A percentile compares a stretch with the other conserved stretches of the same genome.
Evolutionary conservation across 495 filamentous ascomycete species (phyloP).

Genomic region (Penicillium subrubescens): DNA sequence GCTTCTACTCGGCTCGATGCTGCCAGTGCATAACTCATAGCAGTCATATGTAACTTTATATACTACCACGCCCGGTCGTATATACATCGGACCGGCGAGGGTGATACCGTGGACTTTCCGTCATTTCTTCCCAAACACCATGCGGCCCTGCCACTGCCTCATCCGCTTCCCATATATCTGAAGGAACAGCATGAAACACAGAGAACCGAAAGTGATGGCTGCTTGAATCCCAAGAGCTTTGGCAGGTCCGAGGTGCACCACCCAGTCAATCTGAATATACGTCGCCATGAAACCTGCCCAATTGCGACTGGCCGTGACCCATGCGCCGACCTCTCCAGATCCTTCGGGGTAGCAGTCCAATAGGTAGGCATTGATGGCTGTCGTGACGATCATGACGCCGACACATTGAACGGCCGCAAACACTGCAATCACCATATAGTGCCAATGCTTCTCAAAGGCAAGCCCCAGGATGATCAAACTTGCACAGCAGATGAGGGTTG

Average conservation of each 20-base stretch:
- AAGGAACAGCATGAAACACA: constrained; percentile 15
- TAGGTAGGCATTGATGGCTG: constrained; percentile 60
- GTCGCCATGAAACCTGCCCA: constrained; percentile 52
- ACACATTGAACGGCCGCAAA: constrained; percentile 1
- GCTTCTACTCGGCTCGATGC: neutral
- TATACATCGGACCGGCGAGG: neutral
- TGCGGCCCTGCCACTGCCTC: constrained; percentile 11
- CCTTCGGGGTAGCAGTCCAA: constrained; percentile 62
- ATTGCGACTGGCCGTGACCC: constrained; percentile 50
- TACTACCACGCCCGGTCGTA: neutral
- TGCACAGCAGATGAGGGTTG: constrained; percentile 10
- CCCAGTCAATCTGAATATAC: constrained; percentile 53
- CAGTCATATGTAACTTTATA: neutral
- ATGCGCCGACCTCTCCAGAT: constrained; percentile 57
- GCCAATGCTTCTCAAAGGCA: constrained; percentile 52
- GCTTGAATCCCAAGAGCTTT: constrained; percentile 18
- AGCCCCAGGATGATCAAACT: constrained; percentile 59
- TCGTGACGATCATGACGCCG: constrained; percentile 67
- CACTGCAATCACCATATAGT: constrained; percentile 52
- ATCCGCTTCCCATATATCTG: constrained; percentile 21
- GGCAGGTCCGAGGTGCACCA: constrained; percentile 3
- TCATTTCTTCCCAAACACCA: constrained; percentile 12
- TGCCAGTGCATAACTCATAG: neutral
- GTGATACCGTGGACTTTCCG: neutral
- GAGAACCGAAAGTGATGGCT: constrained; percentile 14